Evolutionary conservation across 805 yeast species (phyloP).

Genomic region (Candida glaebosa): DNA sequence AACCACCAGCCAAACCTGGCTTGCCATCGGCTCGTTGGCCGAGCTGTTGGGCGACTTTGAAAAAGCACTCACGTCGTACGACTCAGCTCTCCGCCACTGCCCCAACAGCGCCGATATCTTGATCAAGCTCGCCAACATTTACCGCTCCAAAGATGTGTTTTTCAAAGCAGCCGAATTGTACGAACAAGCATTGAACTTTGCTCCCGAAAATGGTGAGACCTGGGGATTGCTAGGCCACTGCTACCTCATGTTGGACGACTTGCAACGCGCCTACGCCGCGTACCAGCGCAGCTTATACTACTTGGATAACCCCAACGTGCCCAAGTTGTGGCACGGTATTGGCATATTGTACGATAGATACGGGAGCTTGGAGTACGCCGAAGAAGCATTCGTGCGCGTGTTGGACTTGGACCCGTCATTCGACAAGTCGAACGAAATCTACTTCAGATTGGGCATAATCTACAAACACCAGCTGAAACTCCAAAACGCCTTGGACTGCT

Average conservation of each 20-base stretch:
- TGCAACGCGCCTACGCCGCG: conserved; percentile 92
- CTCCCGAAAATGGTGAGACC: conserved; percentile 89
- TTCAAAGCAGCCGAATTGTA: conserved; percentile 93
- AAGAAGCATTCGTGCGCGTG: conserved; percentile 96
- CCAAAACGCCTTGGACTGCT: conserved; percentile 87
- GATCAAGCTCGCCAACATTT: conserved; percentile 82
- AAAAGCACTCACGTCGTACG: conserved; percentile 84
- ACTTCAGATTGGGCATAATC: conserved; percentile 92
- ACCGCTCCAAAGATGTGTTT: conserved; percentile 84
- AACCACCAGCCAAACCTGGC: conserved; percentile 82
- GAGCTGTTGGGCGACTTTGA: conserved; percentile 87
- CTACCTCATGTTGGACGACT: conserved; percentile 92
- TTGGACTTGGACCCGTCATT: conserved; percentile 93
- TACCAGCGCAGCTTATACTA: conserved; percentile 94
- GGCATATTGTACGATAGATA: conserved; percentile 95
- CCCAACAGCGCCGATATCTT: conserved; percentile 85
- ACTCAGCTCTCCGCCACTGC: conserved; percentile 78
- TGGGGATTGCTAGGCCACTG: conserved; percentile 98
- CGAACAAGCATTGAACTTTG: conserved; percentile 76
- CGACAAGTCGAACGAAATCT: conserved; percentile 94
- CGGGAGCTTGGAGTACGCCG: conserved; percentile 95
- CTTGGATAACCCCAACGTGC: conserved; percentile 89
- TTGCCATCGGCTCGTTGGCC: conserved; percentile 84
- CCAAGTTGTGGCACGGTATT: conserved; percentile 97
- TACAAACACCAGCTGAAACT: conserved; percentile 92